A percentile compares a stretch with the other conserved stretches of the same genome.
phyloP scores from a whole-genome alignment of 257 asterid genomes.

The Solanum etuberosum region DNA sequence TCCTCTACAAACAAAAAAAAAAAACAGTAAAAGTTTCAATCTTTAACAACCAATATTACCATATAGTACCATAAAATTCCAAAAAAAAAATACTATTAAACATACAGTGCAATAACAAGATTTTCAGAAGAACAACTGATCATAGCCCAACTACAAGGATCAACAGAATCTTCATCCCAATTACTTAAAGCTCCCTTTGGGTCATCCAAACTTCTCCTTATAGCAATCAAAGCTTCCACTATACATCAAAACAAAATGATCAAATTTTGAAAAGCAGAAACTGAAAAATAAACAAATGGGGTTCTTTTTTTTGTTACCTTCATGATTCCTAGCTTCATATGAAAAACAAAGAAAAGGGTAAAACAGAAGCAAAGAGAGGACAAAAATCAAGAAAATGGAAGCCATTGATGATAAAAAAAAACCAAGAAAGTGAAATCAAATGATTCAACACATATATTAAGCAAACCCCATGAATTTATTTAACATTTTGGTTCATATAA shows the following conservation, averaged over 20 bases:
- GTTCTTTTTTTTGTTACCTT: slow-evolving; percentile 33
- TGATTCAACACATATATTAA: neutral
- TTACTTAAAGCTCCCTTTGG: slow-evolving; percentile 81
- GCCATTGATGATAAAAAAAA: neutral
- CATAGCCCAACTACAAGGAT: slow-evolving; percentile 98
- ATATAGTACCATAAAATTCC: neutral
- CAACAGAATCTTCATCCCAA: slow-evolving; percentile 94
- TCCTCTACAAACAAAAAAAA: slow-evolving; percentile 39
- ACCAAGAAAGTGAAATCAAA: neutral
- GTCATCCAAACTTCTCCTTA: slow-evolving; percentile 46
- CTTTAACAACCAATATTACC: neutral
- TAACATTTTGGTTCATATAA: neutral
- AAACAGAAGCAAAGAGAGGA: slow-evolving; percentile 17
- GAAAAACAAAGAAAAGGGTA: slow-evolving; percentile 24
- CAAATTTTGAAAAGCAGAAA: neutral
- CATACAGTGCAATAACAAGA: slow-evolving; percentile 74
- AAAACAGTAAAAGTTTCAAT: neutral
- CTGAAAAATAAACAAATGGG: neutral
- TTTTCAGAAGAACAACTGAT: slow-evolving; percentile 81
- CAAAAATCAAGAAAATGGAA: slow-evolving; percentile 7
- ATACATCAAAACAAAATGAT: neutral
- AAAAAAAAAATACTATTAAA: neutral
- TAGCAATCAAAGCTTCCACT: slow-evolving; percentile 70
- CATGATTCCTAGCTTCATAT: slow-evolving; percentile 67
- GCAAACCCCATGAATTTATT: neutral